A percentile compares a stretch with the other conserved stretches of the same genome.
Conservation (phyloP, 129 eudicot species). For the Centella asiatica region DNA sequence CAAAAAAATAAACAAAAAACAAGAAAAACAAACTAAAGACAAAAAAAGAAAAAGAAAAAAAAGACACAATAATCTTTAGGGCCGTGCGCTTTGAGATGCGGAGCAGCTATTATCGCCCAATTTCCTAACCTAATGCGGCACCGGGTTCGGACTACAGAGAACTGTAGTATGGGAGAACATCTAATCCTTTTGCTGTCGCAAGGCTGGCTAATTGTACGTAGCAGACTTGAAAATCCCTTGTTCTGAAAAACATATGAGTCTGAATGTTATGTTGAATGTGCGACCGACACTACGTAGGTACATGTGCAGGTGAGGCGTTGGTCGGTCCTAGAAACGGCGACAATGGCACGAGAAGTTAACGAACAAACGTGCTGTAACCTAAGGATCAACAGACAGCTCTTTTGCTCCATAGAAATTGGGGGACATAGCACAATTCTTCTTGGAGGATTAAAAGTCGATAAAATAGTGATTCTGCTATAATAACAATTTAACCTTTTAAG, state of each 20-base stretch:
- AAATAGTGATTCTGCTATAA: no score
- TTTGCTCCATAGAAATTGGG: neutral
- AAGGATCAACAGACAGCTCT: neutral
- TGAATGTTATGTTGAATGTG: neutral
- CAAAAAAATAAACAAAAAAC: no score
- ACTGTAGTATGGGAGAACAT: constrained; percentile 16
- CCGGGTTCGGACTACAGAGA: constrained; percentile 14
- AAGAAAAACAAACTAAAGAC: no score
- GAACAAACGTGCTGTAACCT: neutral
- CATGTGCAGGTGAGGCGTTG: constrained; percentile 16
- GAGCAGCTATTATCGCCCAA: neutral
- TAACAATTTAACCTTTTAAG: no score
- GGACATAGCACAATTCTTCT: no score
- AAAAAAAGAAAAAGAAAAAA: no score
- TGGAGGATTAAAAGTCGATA: no score
- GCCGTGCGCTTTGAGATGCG: neutral
- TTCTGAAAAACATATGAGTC: neutral
- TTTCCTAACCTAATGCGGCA: neutral
- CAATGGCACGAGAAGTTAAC: constrained; percentile 21
- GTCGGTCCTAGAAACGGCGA: constrained; percentile 20
- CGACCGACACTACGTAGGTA: neutral
- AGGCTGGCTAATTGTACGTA: neutral
- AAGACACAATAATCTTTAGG: no score
- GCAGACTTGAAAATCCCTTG: neutral
- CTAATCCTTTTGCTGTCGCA: constrained; percentile 8